Conservation (phyloP, 2,329 filamentous ascomycete genomes). For the Teratosphaeria epicoccoides region DNA sequence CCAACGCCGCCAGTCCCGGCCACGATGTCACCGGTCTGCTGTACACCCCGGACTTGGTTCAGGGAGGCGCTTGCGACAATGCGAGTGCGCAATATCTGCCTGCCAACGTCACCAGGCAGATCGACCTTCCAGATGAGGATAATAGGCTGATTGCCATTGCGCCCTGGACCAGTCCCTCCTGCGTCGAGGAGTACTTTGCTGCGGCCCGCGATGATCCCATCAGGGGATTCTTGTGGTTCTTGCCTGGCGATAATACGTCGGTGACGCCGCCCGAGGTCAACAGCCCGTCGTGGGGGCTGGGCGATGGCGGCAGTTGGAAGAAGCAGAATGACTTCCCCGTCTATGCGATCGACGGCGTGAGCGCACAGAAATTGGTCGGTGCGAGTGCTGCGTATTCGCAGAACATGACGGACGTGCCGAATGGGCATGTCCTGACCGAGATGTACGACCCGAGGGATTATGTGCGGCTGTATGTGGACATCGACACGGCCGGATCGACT, state of each 20-base stretch:
- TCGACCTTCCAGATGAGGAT: conserved; percentile 53
- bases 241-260: conserved; percentile 35
- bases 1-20: conserved; percentile 51
- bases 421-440: conserved; percentile 29
- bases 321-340: conserved; percentile 62
- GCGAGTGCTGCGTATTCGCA: conserved; percentile 64
- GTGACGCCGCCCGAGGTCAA: conserved; percentile 53
- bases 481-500: conserved; percentile 29
- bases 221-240: conserved; percentile 48
- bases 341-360: conserved; percentile 63
- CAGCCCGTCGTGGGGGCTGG: conserved; percentile 58
- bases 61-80: conserved; percentile 51
- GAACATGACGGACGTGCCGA: conserved; percentile 46
- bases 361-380: conserved; percentile 58
- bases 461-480: conserved; percentile 41
- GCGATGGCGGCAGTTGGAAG: conserved; percentile 63
- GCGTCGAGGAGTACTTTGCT: conserved; percentile 61
- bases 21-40: conserved; percentile 65
- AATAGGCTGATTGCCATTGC: conserved; percentile 72
- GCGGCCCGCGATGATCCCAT: conserved; percentile 51
- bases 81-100: conserved; percentile 58
- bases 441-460: conserved; percentile 33
- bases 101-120: conserved; percentile 59
- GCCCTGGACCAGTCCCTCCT: conserved; percentile 70
- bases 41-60: conserved; percentile 64